Evolutionary conservation across 1,284 basidiomycete genomes (phyloP), one percentile per base, ranked within the genome.

Genomic region (Fomitopsis schrenkii): DNA sequence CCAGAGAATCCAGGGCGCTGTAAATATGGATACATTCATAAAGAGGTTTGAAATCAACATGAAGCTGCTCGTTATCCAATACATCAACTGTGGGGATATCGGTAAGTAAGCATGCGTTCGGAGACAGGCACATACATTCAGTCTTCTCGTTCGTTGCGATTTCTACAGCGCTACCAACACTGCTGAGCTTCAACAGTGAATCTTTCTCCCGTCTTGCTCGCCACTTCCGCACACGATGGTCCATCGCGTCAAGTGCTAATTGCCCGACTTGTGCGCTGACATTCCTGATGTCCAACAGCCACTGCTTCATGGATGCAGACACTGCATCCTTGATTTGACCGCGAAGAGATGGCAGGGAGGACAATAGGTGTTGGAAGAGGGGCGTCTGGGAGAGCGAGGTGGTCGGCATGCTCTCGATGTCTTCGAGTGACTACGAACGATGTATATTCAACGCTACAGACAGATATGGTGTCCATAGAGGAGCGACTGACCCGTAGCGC

Each of bases 1-100:
- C 89, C 22, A 96, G 83, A 15, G 90, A 88, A 71, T 97, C 94
- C 15, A 99, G 80, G 4, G 95, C 88, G 61, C 94, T 90, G 75
- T 99, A 96, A 65, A 98, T 99, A 70, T 98, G 97, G 55, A 99
- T 97, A 72, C 94, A 97, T 76, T 98, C 94, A 70, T 96, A 98
- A 15, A 99, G 76, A 7, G 97, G 96, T 67, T 90, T 91, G 78
- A 99, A 99, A 75, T 98, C 95, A 55, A 99, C 91, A 57, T 83
- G 80, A 41, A 97, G 83, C 60, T 89, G 84, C 56, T 97, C 93
- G 69, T 97, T 97, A 65, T 98, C 89, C 30, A 99, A 81, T 4
- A 96, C 90, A 72, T 97, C 91, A 75, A 92, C 95, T 97, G 63
- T 35, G 36, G 52, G 22, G 54, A 52, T 56, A 48, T 53, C 58